A percentile compares a stretch with the other conserved stretches of the same genome.
Evolutionary conservation across 192 early-diverging fungal species (phyloP).

Genomic region (Coemansia sp.): DNA sequence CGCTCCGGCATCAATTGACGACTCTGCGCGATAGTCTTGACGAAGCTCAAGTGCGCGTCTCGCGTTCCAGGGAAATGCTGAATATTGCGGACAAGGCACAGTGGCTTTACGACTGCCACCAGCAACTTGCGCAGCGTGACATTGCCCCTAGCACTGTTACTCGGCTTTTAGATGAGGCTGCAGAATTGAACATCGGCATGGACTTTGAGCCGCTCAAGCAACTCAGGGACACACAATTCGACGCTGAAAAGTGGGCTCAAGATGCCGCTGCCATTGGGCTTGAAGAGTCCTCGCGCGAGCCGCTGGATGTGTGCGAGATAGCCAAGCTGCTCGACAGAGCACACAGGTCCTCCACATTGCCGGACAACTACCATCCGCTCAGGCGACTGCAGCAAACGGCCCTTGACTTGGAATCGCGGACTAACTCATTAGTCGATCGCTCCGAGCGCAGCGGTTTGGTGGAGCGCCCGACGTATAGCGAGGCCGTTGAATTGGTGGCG

Average conservation of each 20-base stretch:
- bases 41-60: background rate
- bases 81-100: slow-evolving; percentile 2
- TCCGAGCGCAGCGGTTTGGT: slow-evolving; percentile 27
- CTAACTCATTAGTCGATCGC: slow-evolving; percentile 25
- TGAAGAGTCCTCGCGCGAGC: slow-evolving; percentile 1
- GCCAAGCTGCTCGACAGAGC: slow-evolving; percentile 46
- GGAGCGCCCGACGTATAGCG: slow-evolving; percentile 33
- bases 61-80: background rate
- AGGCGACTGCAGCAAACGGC: slow-evolving; percentile 31
- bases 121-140: slow-evolving; percentile 8
- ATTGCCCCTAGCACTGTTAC: background rate
- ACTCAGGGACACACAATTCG: slow-evolving; percentile 6
- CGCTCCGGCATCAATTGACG: background rate
- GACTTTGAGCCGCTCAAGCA: slow-evolving; percentile 7
- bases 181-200: slow-evolving; percentile 3
- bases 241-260: slow-evolving; percentile 17
- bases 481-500: slow-evolving; percentile 16
- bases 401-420: slow-evolving; percentile 37
- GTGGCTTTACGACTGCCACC: slow-evolving; percentile 19
- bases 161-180: slow-evolving; percentile 17
- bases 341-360: slow-evolving; percentile 31
- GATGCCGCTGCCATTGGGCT: slow-evolving; percentile 17
- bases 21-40: background rate
- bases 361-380: slow-evolving; percentile 23
- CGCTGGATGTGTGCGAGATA: slow-evolving; percentile 22